Evolutionary conservation across 129 eudicot species (phyloP).

Genomic region (Saussurea involucrata): DNA sequence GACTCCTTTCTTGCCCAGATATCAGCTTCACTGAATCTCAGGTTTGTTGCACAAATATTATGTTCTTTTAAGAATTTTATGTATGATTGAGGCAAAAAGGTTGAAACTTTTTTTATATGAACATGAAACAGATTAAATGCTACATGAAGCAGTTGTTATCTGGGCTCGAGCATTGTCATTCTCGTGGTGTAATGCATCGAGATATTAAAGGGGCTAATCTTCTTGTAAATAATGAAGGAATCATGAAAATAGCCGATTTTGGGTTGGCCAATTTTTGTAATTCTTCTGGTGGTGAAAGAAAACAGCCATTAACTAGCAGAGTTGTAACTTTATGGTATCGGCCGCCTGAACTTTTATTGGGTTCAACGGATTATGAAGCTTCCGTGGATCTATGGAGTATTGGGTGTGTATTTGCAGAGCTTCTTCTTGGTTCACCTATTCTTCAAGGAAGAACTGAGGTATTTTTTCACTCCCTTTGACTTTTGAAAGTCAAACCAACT

Average conservation of each 20-base stretch:
- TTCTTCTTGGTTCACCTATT: constrained; percentile 74
- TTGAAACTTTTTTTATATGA: constrained; percentile 10
- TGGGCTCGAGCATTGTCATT: constrained; percentile 94
- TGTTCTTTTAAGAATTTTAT: neutral
- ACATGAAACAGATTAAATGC: constrained; percentile 66
- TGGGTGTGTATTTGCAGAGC: constrained; percentile 91
- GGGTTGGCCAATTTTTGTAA: constrained; percentile 84
- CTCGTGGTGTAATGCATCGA: constrained; percentile 94
- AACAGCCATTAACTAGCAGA: constrained; percentile 87
- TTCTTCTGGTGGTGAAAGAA: constrained; percentile 33
- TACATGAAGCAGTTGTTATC: constrained; percentile 83
- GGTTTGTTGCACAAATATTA: constrained; percentile 35
- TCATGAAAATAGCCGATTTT: constrained; percentile 83
- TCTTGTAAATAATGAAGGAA: constrained; percentile 79
- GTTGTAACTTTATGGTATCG: constrained; percentile 97
- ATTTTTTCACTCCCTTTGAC: constrained; percentile 11
- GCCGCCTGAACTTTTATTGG: constrained; percentile 92
- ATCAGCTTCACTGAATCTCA: constrained; percentile 77
- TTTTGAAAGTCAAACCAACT: constrained; percentile 18
- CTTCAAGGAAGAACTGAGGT: constrained; percentile 99
- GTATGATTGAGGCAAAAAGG: neutral
- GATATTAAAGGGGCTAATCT: constrained; percentile 98
- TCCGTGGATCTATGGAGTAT: constrained; percentile 94
- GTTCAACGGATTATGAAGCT: constrained; percentile 83
- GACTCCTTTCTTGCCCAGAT: constrained; percentile 78